Evolutionary conservation across 192 early-diverging fungal species (phyloP).

Genomic region (Gigaspora rosea): DNA sequence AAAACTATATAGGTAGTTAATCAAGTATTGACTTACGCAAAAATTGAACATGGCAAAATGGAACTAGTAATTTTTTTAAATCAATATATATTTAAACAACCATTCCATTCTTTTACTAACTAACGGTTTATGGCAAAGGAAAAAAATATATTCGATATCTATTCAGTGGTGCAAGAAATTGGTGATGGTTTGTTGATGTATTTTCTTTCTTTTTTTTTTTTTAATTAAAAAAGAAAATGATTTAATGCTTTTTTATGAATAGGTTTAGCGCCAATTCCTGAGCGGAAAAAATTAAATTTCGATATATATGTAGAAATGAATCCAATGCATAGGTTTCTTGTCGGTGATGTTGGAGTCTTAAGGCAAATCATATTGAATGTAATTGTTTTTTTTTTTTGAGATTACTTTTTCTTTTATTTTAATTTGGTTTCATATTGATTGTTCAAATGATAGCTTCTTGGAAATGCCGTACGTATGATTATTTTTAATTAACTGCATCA

Average conservation of each 20-base stretch:
- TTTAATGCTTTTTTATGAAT: background rate
- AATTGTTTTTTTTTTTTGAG: background rate
- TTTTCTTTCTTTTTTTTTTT: background rate
- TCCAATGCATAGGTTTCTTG: conserved; percentile 15
- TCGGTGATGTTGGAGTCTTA: conserved; percentile 10
- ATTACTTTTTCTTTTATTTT: background rate
- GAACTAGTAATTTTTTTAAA: background rate
- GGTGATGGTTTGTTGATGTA: background rate
- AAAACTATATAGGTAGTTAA: conserved; percentile 2
- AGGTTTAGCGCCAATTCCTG: conserved; percentile 13
- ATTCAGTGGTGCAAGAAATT: conserved; percentile 2
- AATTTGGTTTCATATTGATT: background rate
- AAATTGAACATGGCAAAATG: conserved; percentile 1
- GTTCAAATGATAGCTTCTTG: background rate
- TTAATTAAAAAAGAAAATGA: background rate
- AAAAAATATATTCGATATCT: background rate
- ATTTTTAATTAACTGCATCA: background rate
- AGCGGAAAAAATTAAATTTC: conserved; percentile 1
- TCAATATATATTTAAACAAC: background rate
- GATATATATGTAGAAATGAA: background rate
- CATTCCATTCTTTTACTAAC: too few species aligned
- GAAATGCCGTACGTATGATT: conserved; percentile 11
- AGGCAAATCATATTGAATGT: conserved; percentile 19
- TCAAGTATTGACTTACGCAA: conserved; percentile 15
- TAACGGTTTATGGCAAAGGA: background rate